Percentiles rank a stretch among this genome's conserved stretches.
These are phyloP conservation scores for Colletotrichum plurivorum DNA, from an alignment of 2,329 filamentous ascomycete genomes.

Conservation along the genomic window DNA sequence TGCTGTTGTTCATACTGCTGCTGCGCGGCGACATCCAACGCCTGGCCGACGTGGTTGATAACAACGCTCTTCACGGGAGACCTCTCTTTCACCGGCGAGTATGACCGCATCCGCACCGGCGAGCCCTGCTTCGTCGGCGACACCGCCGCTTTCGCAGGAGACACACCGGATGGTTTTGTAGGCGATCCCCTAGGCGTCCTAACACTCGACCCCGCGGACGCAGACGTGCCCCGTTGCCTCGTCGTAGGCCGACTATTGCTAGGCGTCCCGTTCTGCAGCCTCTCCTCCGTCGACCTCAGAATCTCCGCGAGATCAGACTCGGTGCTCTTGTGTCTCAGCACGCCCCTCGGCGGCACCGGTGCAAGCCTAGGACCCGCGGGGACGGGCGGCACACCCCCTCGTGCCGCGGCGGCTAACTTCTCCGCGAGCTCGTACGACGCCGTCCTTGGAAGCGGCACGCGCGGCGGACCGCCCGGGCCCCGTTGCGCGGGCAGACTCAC, in stretches of 20 bases:
- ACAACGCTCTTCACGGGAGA: conserved; percentile 8
- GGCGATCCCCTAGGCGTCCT: conserved; percentile 29
- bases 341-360: conserved; percentile 30
- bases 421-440: conserved; percentile 41
- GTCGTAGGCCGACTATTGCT: conserved; percentile 47
- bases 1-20: no score
- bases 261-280: conserved; percentile 58
- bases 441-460: conserved; percentile 34
- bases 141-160: conserved; percentile 8
- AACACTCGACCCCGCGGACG: conserved; percentile 39
- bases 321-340: conserved; percentile 51
- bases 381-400: conserved; percentile 34
- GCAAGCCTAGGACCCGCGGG: conserved; percentile 42
- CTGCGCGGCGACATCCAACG: conserved; percentile 2
- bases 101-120: neutral
- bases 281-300: conserved; percentile 66
- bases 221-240: conserved; percentile 49
- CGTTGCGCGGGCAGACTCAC: conserved; percentile 24
- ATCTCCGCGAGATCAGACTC: conserved; percentile 67
- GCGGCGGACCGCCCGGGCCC: neutral
- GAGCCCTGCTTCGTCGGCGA: conserved; percentile 21
- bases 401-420: conserved; percentile 39
- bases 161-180: conserved; percentile 3
- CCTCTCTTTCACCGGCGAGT: conserved; percentile 9
- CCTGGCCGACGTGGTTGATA: conserved; percentile 13